Conservation (phyloP, 805 yeast species). For the Wickerhamiella shivajii region DNA sequence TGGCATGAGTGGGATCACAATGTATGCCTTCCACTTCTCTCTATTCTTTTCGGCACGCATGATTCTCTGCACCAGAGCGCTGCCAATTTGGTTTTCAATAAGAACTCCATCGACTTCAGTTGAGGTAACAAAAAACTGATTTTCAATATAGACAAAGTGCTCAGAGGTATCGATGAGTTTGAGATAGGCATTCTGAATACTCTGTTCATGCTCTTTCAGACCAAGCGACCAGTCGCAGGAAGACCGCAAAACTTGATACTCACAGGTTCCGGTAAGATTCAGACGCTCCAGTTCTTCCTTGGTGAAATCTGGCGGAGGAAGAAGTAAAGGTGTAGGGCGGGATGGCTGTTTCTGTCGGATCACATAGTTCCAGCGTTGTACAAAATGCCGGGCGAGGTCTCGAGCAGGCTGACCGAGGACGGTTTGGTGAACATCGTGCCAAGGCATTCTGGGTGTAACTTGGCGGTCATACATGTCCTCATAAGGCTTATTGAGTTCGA, state of each 20-base stretch:
- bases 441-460: conserved; percentile 85
- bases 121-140: conserved; percentile 89
- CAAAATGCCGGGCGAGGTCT: conserved; percentile 85
- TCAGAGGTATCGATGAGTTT: conserved; percentile 82
- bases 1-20: conserved; percentile 91
- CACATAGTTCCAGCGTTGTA: conserved; percentile 93
- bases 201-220: conserved; percentile 64
- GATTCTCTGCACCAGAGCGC: conserved; percentile 93
- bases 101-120: conserved; percentile 62
- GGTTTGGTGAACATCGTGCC: conserved; percentile 98
- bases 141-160: conserved; percentile 87
- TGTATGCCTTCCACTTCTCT: conserved; percentile 76
- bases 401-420: conserved; percentile 89
- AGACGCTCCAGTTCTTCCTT: conserved; percentile 50
- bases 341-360: conserved; percentile 90
- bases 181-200: conserved; percentile 85
- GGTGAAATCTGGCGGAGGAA: conserved; percentile 84
- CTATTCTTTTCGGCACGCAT: conserved; percentile 70
- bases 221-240: conserved; percentile 92
- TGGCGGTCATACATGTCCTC: conserved; percentile 84
- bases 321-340: conserved; percentile 74
- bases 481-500: conserved; percentile 65
- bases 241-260: conserved; percentile 77
- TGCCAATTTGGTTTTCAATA: conserved; percentile 81
- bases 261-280: conserved; percentile 69